Evolutionary conservation across 2,329 filamentous ascomycete genomes (phyloP), one percentile per base, ranked within the genome.

Genomic region (Sporothrix sp.): DNA sequence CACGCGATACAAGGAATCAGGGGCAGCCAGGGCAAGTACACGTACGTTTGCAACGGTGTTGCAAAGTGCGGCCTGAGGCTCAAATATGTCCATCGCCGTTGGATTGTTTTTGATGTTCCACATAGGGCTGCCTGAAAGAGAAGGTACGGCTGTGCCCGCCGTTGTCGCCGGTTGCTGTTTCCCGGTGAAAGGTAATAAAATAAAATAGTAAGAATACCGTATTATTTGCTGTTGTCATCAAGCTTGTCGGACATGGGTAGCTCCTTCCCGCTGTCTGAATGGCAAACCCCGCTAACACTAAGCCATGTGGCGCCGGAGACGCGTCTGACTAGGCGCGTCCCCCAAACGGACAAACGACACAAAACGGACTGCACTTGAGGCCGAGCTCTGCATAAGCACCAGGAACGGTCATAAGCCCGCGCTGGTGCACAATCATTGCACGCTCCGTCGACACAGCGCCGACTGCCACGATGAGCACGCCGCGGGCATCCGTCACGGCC

Each of bases 401-500:
- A n/a, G n/a, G n/a, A n/a, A n/a, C n/a, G n/a, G n/a, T n/a, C n/a
- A n/a, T n/a, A n/a, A n/a, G n/a, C n/a, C n/a, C n/a, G n/a, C n/a
- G n/a, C n/a, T n/a, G n/a, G n/a, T n/a, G n/a, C n/a, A n/a, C n/a
- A n/a, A n/a, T n/a, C n/a, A n/a, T n/a, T n/a, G n/a, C n/a, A n/a
- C n/a, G n/a, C n/a, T n/a, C n/a, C n/a, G n/a, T n/a, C n/a, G n/a
- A n/a, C n/a, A n/a, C n/a, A n/a, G n/a, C n/a, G n/a, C n/a, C n/a
- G 8, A 11, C 11, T 20, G 14, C 10, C 27, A 45, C 33, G 27
- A 53, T 53, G 52, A 53, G 52, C 43, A 51, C 52, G 39, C 48
- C 52, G 13, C 33, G 28, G 35, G 39, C 25, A 5, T 36, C 37
- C 30, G 35, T 42, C 16, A 42, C 25, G 25, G 25, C 14, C 8